These are phyloP conservation scores for Xylariaceae sp. DNA, from an alignment of 2,329 filamentous ascomycete species.

Conservation along the genomic window DNA sequence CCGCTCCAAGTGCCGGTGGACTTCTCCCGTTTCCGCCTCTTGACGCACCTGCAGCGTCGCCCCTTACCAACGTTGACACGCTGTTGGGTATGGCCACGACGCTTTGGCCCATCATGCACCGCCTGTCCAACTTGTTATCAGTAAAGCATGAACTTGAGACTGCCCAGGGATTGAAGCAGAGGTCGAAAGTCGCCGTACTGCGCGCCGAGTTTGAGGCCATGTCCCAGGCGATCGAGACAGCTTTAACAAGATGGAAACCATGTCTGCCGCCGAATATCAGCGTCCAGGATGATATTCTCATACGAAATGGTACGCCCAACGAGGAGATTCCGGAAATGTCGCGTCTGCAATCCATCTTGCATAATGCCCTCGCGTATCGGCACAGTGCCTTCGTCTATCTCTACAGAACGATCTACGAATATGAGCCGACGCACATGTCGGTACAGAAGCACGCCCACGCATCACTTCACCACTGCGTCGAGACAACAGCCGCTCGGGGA, in stretches of 20 bases:
- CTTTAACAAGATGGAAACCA: conserved; percentile 56
- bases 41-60: conserved; percentile 43
- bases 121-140: conserved; percentile 53
- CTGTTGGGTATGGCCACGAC: conserved; percentile 61
- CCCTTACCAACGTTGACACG: conserved; percentile 54
- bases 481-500: conserved; percentile 53
- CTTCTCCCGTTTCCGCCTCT: conserved; percentile 47
- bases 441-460: conserved; percentile 54
- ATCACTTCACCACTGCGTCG: conserved; percentile 52
- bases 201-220: conserved; percentile 50
- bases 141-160: conserved; percentile 51
- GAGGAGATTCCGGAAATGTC: conserved; percentile 35
- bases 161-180: conserved; percentile 41
- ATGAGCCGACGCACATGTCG: conserved; percentile 43
- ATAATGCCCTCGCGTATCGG: conserved; percentile 60
- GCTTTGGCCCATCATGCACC: conserved; percentile 62
- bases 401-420: conserved; percentile 52
- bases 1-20: conserved; percentile 45
- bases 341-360: conserved; percentile 52
- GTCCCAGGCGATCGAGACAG: conserved; percentile 53
- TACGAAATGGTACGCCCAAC: conserved; percentile 15
- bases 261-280: conserved; percentile 42
- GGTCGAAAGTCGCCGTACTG: conserved; percentile 46
- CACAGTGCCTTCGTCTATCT: conserved; percentile 58
- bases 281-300: conserved; percentile 25